Evolutionary conservation across 163 green algal species (phyloP), one percentile per base, ranked within the genome.

Genomic region (Trebouxia gelatinosa): DNA sequence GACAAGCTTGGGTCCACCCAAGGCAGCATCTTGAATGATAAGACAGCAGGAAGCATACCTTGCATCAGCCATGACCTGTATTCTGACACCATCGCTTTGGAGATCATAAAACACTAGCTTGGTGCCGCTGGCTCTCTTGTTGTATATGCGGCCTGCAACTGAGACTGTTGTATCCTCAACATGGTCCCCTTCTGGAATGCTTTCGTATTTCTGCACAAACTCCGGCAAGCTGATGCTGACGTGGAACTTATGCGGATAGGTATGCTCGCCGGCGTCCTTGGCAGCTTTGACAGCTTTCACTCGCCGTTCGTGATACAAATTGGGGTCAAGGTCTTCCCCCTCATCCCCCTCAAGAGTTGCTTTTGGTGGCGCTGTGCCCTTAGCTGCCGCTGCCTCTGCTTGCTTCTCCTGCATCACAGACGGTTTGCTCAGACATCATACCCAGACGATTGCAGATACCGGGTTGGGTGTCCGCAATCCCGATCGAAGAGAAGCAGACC

Each of bases 201-300:
- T 71, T 6, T 58, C 40, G 74, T 95, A 98, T 85, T 97, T 90
- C 0, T 79, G 85, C 29, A 98, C 85, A 80, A 90, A 98, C 19
- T 95, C 90, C 0, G 90, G 90, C 67, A 99, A 75, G 46, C 81
- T 79, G 38, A 86, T 86, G 34, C 79, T 87, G 9, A 96, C 91
- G 9, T 97, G 54, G 65, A 98, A 99, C 92, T 99, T 99, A 91
- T 99, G 96, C 0, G 96, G 96, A 87, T 99, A 99, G 0, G 95
- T 93, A 88, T 99, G 97, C 57, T 87, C 80, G 40, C 94, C 94
- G n/a, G 84, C 84, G 6, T 84, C 89, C 88, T 97, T 97, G 64
- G 88, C 90, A 35, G 81, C 86, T 28, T 87, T 79, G 6, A 99
- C 70, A 2, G 76, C 67, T 75, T 90, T 89, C 37, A 97, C 84